Base-by-base conservation (phyloP, 768 basidiomycete genomes). In the Calvatia gigantea region DNA sequence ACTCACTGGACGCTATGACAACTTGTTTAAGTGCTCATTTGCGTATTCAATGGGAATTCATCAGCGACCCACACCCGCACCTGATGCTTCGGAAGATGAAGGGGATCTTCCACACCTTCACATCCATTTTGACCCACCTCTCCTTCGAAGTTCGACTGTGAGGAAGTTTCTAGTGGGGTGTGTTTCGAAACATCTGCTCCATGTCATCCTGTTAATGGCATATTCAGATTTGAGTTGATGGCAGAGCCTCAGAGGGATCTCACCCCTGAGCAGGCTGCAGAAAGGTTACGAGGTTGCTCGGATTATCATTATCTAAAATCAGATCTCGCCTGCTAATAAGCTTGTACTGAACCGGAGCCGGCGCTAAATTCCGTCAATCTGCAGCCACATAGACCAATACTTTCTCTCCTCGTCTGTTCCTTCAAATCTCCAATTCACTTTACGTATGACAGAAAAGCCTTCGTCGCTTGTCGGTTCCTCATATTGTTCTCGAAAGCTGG, bases 31-130 rank as follows among this genome's bases (percentile, higher is more conserved):
- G 5, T 93, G 90, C 66, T 88, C 91, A 0, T 97, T 96, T 70
- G 87, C 91, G 0, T 97, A 96, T 68, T 94, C 91, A 6, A 94
- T 96, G 91, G 94, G 94, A 32, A 81, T 96, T 44, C 94, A 96
- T 65, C 94, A 97, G 67, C 80, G 86, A 1, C 89, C 92, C 4
- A 64, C 82, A 2, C 82, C 86, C 7, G 68, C 71, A 5, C 56
- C 59, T 19, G 61, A 67, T 15, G 67, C 73, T 8, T 17, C 28
- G 21, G 70, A 73, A 9, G 76, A 81, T 35, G 73, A 75, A 7
- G 73, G 74, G 33, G 77, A 84, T 41, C 65, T 86, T 21, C 87
- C 90, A 2, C 94, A 96, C 67, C 69, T 95, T 31, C 94, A 96
- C 64, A 65, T 96, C 38, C 92, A 94, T 66, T 94, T 95, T 61